A percentile compares a stretch with the other conserved stretches of the same genome.
phyloP scores from a whole-genome alignment of 768 basidiomycete genomes.

The Amanita jacksonii region DNA sequence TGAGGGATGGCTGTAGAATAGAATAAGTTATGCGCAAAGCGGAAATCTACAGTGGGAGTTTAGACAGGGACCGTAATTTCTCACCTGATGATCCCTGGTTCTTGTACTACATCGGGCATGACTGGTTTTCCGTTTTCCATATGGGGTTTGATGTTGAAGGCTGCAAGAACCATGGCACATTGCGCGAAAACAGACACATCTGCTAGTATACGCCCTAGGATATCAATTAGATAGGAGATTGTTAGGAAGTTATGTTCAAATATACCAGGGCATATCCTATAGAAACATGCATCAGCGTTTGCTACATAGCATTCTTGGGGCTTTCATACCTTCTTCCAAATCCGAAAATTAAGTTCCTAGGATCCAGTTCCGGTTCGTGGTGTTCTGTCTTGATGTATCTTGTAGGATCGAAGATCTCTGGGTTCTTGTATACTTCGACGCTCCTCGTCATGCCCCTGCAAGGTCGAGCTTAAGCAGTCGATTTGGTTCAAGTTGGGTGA shows the following conservation, averaged over 20 bases:
- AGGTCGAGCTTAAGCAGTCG: background rate
- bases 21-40: background rate
- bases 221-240: background rate
- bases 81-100: constrained; percentile 38
- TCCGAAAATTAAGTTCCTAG: constrained; percentile 46
- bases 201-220: constrained; percentile 18
- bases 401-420: constrained; percentile 36
- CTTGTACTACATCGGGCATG: constrained; percentile 30
- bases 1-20: constrained; percentile 15
- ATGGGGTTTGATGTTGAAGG: constrained; percentile 28
- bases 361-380: constrained; percentile 29
- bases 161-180: constrained; percentile 29
- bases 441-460: constrained; percentile 34
- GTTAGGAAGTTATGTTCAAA: background rate
- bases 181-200: constrained; percentile 34
- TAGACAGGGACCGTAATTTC: too few species aligned
- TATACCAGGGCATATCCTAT: too few species aligned
- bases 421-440: constrained; percentile 32
- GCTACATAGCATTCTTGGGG: too few species aligned
- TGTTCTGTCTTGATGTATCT: constrained; percentile 32
- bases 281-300: background rate
- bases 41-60: background rate
- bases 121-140: constrained; percentile 18
- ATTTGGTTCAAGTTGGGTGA: background rate
- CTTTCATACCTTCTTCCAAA: too few species aligned